Base-by-base conservation (phyloP, 805 yeast genomes). In the Candida dendrica region DNA sequence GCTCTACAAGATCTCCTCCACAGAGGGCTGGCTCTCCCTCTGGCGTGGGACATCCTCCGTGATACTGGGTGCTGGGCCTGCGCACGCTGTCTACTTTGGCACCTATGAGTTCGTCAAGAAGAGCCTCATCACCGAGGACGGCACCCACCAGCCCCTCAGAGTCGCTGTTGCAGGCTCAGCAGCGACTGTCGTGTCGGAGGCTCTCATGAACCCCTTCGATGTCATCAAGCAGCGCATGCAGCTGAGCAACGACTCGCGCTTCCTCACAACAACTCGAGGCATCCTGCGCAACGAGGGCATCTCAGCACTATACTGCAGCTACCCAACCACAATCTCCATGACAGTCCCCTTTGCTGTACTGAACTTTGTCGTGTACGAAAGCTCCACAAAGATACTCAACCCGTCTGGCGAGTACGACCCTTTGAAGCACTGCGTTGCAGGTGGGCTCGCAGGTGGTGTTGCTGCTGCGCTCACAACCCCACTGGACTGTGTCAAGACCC, bases 401-500 rank as follows among this genome's bases (percentile, higher is more conserved):
- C 97, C 98, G 2, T 58, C 71, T 27, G 77, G 81, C 46, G 59
- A 62, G 20, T 89, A 91, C 66, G 90, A 91, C 60, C 98, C 98
- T n/a, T 72, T 89, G 54, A 73, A 81, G 42, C 98, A 91, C 65
- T 90, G 97, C 65, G 70, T 90, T 3, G 74, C 91, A 43, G 98
- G 98, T 49, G 95, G 95, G 44, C 65, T 89, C 15, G 93, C 97
- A 24, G 98, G 98, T 40, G 98, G 95, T 2, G 69, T 84, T 14
- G 96, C 98, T 16, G 96, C 97, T 11, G 98, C 96, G 1, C 62
- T 84, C 16, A 91, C 98, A 2, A 91, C 93, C 8, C 98, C 98
- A 2, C 69, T 91, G 49, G 98, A 91, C 61, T 91, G 95, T 53
- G 75, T 91, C 49, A 91, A 93, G 63, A 91, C 98, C 0, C 80